phyloP scores from a whole-genome alignment of 1,139 yeast species.

The Zhuliangozyma parablackwelliae region DNA sequence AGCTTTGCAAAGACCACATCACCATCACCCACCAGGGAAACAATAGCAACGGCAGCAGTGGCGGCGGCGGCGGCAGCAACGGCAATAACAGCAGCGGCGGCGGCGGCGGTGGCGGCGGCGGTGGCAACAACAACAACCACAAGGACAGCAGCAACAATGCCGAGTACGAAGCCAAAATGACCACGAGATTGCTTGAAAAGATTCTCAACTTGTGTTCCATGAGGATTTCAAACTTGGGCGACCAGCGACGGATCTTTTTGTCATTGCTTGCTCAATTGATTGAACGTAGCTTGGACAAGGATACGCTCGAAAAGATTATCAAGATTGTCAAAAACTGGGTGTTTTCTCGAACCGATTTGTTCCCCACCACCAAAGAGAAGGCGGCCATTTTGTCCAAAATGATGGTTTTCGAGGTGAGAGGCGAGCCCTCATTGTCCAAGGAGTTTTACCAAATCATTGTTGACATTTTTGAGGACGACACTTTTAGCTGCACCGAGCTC shows the following conservation, averaged over 20 bases:
- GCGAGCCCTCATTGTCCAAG: slow-evolving; percentile 74
- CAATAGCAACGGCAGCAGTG: slow-evolving; percentile 17
- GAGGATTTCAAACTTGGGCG: slow-evolving; percentile 83
- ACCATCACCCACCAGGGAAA: slow-evolving; percentile 58
- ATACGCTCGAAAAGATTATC: slow-evolving; percentile 70
- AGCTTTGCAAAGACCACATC: slow-evolving; percentile 84
- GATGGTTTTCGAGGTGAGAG: slow-evolving; percentile 88
- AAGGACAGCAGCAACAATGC: slow-evolving; percentile 31
- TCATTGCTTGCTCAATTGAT: slow-evolving; percentile 84
- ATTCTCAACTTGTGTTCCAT: slow-evolving; percentile 72
- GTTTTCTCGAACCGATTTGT: slow-evolving; percentile 73
- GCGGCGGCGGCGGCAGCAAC: slow-evolving; percentile 30
- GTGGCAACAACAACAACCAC: slow-evolving; percentile 9
- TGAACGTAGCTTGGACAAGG: slow-evolving; percentile 80
- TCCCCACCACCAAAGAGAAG: slow-evolving; percentile 94
- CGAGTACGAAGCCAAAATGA: slow-evolving; percentile 73
- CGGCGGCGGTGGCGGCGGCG: slow-evolving; percentile 20
- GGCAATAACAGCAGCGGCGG: slow-evolving; percentile 16
- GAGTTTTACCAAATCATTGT: slow-evolving; percentile 84
- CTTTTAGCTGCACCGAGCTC: slow-evolving; percentile 78
- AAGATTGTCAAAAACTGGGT: slow-evolving; percentile 86
- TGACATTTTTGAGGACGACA: slow-evolving; percentile 80
- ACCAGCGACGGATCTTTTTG: slow-evolving; percentile 84
- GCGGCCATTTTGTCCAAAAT: slow-evolving; percentile 92
- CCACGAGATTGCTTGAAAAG: slow-evolving; percentile 71